Conservation (phyloP, 1,284 basidiomycete species). For the Mycosarcoma maydis region DNA sequence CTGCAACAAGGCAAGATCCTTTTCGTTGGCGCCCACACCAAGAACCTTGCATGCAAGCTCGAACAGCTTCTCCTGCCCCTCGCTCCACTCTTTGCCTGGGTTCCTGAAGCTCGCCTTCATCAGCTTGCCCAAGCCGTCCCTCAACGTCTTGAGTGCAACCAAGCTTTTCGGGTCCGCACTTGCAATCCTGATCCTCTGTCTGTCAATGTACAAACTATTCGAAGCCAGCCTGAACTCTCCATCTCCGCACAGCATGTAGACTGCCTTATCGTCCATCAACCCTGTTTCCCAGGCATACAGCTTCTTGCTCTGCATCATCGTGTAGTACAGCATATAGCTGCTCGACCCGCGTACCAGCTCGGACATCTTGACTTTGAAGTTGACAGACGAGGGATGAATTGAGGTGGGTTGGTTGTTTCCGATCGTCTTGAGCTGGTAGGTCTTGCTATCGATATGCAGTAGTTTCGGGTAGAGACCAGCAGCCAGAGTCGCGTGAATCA, state of each 20-base stretch:
- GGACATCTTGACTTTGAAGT: constrained; percentile 45
- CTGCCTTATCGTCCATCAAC: constrained; percentile 83
- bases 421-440: constrained; percentile 78
- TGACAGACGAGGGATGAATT: constrained; percentile 82
- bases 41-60: constrained; percentile 67
- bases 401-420: constrained; percentile 83
- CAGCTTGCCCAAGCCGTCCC: constrained; percentile 75
- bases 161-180: constrained; percentile 74
- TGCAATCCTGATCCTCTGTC: constrained; percentile 81
- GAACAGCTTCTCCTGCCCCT: constrained; percentile 76
- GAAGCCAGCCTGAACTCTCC: constrained; percentile 86
- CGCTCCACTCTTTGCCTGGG: constrained; percentile 74
- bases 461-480: constrained; percentile 94
- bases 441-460: constrained; percentile 74
- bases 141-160: constrained; percentile 82
- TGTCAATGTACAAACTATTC: constrained; percentile 80
- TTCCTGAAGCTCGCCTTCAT: constrained; percentile 71
- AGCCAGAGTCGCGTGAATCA: constrained; percentile 84
- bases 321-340: constrained; percentile 52
- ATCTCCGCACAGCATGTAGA: constrained; percentile 90
- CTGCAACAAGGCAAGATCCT: constrained; percentile 43
- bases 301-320: constrained; percentile 83
- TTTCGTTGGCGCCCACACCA: constrained; percentile 55
- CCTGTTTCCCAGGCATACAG: constrained; percentile 96
- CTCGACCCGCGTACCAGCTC: constrained; percentile 30